Base-by-base conservation (phyloP, 768 basidiomycete genomes). In the Gyrodon lividus region DNA sequence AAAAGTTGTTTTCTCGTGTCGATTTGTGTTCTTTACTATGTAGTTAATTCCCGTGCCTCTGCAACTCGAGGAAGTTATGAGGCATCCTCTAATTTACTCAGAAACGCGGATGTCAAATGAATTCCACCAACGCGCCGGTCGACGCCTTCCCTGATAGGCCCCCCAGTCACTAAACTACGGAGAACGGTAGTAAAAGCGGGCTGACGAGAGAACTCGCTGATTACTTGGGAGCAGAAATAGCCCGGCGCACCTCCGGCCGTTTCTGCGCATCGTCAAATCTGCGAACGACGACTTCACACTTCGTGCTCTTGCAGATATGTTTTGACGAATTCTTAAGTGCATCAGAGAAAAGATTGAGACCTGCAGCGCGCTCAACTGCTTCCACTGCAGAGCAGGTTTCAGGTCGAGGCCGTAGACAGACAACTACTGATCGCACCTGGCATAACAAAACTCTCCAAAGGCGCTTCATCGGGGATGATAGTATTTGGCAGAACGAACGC, bases 401-500 rank as follows among this genome's bases (percentile, higher is more conserved):
- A 48, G 58, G 42, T 56, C 4, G 39, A 6, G 24, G 4, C 20
- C 35, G 42, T 17, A 16, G 6, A 42, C 10, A 35, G 22, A 30
- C 24, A 17, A 46, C 43, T 37, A 30, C 39, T 38, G 47, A 6
- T 22, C 48, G 24, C 69, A 93, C 94, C 80, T 46, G 94, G 92
- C 34, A 87, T 83, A 20, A 87, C 72, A 67, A 99, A 99, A 55
- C 76, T 79, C 63, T 88, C 80, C 44, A 99, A 69, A 33, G 89
- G 81, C 1, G 87, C 79, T 42, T 87, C 82, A 58, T 99, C 94
- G 0, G 89, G 82, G 54, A 99, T 98, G 48, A 80, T 74, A n/a
- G 90, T 84, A 69, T 99, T 99, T 0, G 97, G 97, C 12, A 99
- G 79, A 6, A 98, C 91, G 66, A 99, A 99, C 10, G 95, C 97